Evolutionary conservation across 768 basidiomycete species (phyloP).

Genomic region (Paxillus rubicundulus): DNA sequence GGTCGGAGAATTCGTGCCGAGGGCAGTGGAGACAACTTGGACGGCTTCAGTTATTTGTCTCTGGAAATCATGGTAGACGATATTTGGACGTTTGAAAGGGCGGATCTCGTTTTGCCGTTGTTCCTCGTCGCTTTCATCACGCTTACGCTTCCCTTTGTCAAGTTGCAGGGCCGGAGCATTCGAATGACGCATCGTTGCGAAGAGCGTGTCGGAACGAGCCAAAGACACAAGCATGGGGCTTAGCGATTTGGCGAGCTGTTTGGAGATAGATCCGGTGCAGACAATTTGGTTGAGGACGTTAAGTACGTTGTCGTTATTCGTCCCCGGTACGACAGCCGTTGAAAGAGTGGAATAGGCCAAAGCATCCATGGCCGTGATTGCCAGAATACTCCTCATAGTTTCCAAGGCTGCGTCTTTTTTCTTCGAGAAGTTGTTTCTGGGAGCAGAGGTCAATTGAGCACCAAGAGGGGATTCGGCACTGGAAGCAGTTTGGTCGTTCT

Average conservation of each 20-base stretch:
- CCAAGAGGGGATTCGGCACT: neutral
- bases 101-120: slow-evolving; percentile 26
- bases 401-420: slow-evolving; percentile 59
- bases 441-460: slow-evolving; percentile 10
- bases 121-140: slow-evolving; percentile 47
- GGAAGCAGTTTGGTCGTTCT: slow-evolving; percentile 12
- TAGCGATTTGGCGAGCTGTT: slow-evolving; percentile 52
- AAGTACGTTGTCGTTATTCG: slow-evolving; percentile 46
- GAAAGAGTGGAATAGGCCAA: slow-evolving; percentile 54
- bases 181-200: slow-evolving; percentile 62
- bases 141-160: slow-evolving; percentile 74
- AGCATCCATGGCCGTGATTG: slow-evolving; percentile 54
- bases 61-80: slow-evolving; percentile 48
- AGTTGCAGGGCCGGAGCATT: slow-evolving; percentile 60
- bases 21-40: slow-evolving; percentile 49
- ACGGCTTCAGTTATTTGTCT: slow-evolving; percentile 60
- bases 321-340: slow-evolving; percentile 48
- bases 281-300: slow-evolving; percentile 53
- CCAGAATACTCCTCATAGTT: slow-evolving; percentile 64
- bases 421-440: slow-evolving; percentile 26
- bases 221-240: slow-evolving; percentile 63
- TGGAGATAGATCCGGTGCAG: slow-evolving; percentile 46
- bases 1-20: slow-evolving; percentile 37
- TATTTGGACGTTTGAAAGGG: slow-evolving; percentile 45
- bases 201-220: slow-evolving; percentile 63